Evolutionary conservation across 2,329 filamentous ascomycete species (phyloP).

Genomic region (Calonectria hongkongensis): DNA sequence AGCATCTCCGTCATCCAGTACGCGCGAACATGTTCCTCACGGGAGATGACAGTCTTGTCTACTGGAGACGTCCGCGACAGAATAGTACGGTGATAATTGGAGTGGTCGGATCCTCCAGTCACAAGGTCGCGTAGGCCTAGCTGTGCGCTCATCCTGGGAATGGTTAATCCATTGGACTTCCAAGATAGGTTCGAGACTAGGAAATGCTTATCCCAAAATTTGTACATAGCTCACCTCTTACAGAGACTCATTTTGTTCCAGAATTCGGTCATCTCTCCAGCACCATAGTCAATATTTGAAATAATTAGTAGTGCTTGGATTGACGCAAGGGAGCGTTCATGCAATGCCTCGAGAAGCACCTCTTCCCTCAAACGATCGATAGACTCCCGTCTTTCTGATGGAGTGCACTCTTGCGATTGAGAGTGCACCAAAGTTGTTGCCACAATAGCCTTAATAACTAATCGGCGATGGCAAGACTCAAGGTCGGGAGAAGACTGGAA

Average conservation of each 20-base stretch:
- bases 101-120: neutral
- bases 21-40: neutral
- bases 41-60: neutral
- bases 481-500: neutral
- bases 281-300: neutral
- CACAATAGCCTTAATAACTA: neutral
- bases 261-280: conserved; percentile 11
- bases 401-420: neutral
- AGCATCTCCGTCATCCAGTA: conserved; percentile 20
- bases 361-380: neutral
- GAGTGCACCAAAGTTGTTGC: neutral
- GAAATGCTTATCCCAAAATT: neutral
- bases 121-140: conserved; percentile 2
- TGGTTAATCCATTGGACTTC: neutral
- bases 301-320: neutral
- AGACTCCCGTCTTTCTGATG: neutral
- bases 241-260: conserved; percentile 1
- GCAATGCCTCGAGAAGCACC: neutral
- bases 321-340: neutral
- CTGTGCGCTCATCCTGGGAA: neutral
- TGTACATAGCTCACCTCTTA: neutral
- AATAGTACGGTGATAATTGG: neutral
- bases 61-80: neutral
- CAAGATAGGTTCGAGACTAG: neutral
- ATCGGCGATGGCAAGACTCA: neutral